Conservation (phyloP, 352 stramenopile genomes). For the Pythium aquatile region DNA sequence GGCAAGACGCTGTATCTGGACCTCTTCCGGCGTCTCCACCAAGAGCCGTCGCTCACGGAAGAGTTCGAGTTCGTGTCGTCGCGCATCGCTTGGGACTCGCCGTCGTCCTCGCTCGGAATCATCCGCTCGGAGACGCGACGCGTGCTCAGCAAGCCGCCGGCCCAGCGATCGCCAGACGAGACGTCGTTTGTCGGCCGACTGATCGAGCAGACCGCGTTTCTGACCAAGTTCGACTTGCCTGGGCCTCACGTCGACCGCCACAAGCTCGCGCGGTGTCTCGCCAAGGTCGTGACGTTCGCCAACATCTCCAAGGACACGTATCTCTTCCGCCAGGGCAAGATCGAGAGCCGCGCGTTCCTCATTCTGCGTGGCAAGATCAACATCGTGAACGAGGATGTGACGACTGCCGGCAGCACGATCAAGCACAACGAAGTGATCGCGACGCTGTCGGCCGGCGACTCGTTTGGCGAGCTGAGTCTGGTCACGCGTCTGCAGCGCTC, state of each 20-base stretch:
- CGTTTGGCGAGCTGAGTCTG: conserved; percentile 72
- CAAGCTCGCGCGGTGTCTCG: conserved; percentile 51
- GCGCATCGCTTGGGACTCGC: conserved; percentile 54
- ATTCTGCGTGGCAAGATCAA: conserved; percentile 74
- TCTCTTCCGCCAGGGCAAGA: conserved; percentile 68
- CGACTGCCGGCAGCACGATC: conserved; percentile 26
- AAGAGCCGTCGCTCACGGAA: conserved; percentile 47
- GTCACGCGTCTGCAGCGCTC: conserved; percentile 71
- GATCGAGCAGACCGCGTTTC: conserved; percentile 53
- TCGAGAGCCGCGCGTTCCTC: conserved; percentile 76
- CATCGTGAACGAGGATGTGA: conserved; percentile 77
- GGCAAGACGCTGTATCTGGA: conserved; percentile 76
- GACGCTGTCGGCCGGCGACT: conserved; percentile 62
- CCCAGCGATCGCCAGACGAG: conserved; percentile 39
- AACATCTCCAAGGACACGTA: conserved; percentile 51
- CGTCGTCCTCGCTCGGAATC: conserved; percentile 60
- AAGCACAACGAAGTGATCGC: conserved; percentile 63
- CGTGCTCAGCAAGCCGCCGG: conserved; percentile 42
- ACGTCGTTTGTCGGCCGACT: conserved; percentile 56
- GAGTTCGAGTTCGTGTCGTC: conserved; percentile 59
- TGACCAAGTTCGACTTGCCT: conserved; percentile 70
- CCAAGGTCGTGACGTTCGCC: conserved; percentile 48
- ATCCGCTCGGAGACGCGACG: conserved; percentile 66
- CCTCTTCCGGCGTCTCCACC: conserved; percentile 58
- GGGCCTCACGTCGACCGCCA: conserved; percentile 39